Evolutionary conservation across 495 filamentous ascomycete genomes (phyloP).

Genomic region (Darksidea phi): DNA sequence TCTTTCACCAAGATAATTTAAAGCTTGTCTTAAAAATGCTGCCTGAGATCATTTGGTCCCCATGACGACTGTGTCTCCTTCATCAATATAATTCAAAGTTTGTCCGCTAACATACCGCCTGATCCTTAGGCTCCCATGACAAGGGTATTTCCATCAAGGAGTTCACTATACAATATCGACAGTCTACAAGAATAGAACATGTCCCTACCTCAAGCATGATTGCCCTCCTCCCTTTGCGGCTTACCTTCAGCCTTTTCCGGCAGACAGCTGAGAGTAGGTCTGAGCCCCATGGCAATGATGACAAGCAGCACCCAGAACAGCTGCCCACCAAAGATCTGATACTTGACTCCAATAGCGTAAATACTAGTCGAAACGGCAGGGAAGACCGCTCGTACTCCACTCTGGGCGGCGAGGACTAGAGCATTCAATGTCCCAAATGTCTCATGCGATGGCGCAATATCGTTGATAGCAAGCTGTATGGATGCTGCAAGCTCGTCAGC

Average conservation of each 20-base stretch:
- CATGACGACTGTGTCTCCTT: too few relatives aligned
- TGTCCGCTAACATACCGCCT: too few relatives aligned
- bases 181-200: too few relatives aligned
- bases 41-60: too few relatives aligned
- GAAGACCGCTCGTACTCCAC: constrained; percentile 55
- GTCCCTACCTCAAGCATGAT: too few relatives aligned
- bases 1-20: too few relatives aligned
- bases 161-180: too few relatives aligned
- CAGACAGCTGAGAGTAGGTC: constrained; percentile 49
- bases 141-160: too few relatives aligned
- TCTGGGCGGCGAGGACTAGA: constrained; percentile 55
- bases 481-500: constrained; percentile 42
- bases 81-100: too few relatives aligned
- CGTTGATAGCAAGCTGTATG: constrained; percentile 66
- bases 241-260: constrained; percentile 49
- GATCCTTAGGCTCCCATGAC: too few relatives aligned
- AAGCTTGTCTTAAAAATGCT: too few relatives aligned
- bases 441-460: constrained; percentile 58
- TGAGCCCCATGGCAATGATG: constrained; percentile 49
- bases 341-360: constrained; percentile 59
- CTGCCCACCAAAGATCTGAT: constrained; percentile 58
- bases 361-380: constrained; percentile 61
- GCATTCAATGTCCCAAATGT: constrained; percentile 66
- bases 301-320: constrained; percentile 64
- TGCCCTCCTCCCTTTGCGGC: too few relatives aligned